phyloP scores from a whole-genome alignment of 352 stramenopile species.

The Pythium phragmitis region DNA sequence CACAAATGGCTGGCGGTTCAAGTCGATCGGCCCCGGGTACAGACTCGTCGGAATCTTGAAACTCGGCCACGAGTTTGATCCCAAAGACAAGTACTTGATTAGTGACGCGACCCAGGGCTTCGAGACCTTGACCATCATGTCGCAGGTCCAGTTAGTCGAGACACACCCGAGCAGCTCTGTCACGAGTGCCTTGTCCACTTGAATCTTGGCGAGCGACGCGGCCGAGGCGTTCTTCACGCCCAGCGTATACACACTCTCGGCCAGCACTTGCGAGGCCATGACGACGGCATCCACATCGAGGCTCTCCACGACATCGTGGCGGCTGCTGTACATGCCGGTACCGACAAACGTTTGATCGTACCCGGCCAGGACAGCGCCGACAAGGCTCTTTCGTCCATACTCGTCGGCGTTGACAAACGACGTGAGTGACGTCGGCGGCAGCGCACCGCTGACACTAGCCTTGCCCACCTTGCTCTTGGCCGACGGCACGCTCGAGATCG shows the following conservation, averaged over 20 bases:
- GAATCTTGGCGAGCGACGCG: conserved; percentile 24
- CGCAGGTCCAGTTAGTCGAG: conserved; percentile 63
- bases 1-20: conserved; percentile 54
- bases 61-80: conserved; percentile 41
- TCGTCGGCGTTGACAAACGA: conserved; percentile 78
- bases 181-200: conserved; percentile 61
- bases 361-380: conserved; percentile 62
- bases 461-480: conserved; percentile 34
- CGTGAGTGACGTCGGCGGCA: conserved; percentile 64
- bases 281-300: conserved; percentile 54
- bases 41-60: conserved; percentile 55
- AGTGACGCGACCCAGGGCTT: conserved; percentile 55
- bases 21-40: conserved; percentile 51
- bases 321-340: conserved; percentile 58
- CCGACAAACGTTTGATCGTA: conserved; percentile 59
- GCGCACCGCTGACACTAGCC: conserved; percentile 31
- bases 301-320: conserved; percentile 52
- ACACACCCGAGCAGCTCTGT: conserved; percentile 58
- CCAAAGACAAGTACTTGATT: conserved; percentile 62
- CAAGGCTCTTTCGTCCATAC: conserved; percentile 59
- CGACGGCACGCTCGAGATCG: conserved; percentile 50
- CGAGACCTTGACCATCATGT: conserved; percentile 71
- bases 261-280: conserved; percentile 67
- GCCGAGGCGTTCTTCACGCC: conserved; percentile 49
- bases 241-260: conserved; percentile 66